These are phyloP conservation scores for Melastoma malabathricum DNA, from an alignment of 345 rosid genomes.

Conservation along the genomic window DNA sequence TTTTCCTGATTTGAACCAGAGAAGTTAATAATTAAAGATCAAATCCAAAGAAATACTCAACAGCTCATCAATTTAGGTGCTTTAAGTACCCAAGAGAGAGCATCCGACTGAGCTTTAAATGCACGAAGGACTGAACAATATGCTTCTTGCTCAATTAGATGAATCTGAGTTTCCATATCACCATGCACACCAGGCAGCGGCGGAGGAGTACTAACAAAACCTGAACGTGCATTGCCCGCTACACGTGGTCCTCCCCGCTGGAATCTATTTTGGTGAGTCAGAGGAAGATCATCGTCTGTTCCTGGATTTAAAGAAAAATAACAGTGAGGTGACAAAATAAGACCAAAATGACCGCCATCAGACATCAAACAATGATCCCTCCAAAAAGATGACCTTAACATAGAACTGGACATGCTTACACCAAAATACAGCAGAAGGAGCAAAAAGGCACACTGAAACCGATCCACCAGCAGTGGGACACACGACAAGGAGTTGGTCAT, in stretches of 20 bases:
- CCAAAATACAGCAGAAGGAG: too few species aligned
- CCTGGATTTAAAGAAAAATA: constrained; percentile 26
- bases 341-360: background rate
- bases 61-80: too few species aligned
- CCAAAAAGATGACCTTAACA: background rate
- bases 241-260: constrained; percentile 71
- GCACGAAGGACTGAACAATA: constrained; percentile 85
- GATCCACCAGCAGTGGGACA: too few species aligned
- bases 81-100: constrained; percentile 76
- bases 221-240: constrained; percentile 76
- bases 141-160: constrained; percentile 89
- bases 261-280: constrained; percentile 80
- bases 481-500: too few species aligned
- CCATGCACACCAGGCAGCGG: constrained; percentile 50
- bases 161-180: constrained; percentile 97
- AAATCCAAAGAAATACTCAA: too few species aligned
- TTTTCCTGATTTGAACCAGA: constrained; percentile 43
- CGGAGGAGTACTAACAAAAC: constrained; percentile 34
- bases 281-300: constrained; percentile 98
- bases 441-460: too few species aligned
- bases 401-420: too few species aligned
- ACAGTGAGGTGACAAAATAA: too few species aligned
- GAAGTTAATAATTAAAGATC: background rate
- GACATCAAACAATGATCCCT: background rate
- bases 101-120: constrained; percentile 98